A percentile compares a stretch with the other conserved stretches of the same genome.
Conservation (phyloP, 495 filamentous ascomycete species). For the Penicillium diatomitis region DNA sequence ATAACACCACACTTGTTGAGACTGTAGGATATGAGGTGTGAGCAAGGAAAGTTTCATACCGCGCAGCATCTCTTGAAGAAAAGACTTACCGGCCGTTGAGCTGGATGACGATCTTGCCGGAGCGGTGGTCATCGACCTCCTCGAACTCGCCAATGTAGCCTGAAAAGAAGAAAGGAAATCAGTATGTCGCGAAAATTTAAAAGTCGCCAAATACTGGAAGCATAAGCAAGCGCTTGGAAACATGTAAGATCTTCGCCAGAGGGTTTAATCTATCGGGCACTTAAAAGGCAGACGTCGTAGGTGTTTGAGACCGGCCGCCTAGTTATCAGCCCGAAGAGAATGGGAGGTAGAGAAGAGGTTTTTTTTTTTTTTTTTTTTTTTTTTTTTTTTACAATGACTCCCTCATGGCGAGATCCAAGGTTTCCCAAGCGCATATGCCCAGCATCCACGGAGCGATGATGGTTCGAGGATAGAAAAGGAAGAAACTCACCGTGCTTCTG, state of each 20-base stretch:
- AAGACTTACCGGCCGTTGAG: slow-evolving; percentile 62
- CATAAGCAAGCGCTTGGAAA: slow-evolving; percentile 48
- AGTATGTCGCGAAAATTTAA: slow-evolving; percentile 88
- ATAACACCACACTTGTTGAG: slow-evolving; percentile 99
- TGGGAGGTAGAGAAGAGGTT: slow-evolving; percentile 3
- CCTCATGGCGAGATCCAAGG: neutral
- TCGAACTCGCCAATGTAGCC: slow-evolving; percentile 99
- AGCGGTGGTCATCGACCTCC: slow-evolving; percentile 98
- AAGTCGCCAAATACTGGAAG: slow-evolving; percentile 65
- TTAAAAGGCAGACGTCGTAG: slow-evolving; percentile 98
- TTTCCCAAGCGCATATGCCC: neutral
- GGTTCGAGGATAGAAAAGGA: neutral
- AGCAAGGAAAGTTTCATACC: neutral
- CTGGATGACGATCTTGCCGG: slow-evolving; percentile 96
- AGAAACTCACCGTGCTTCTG: slow-evolving; percentile 87
- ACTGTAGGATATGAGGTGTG: slow-evolving; percentile 21
- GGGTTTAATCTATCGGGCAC: slow-evolving; percentile 79
- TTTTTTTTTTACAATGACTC: too few relatives aligned
- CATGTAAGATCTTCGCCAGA: slow-evolving; percentile 86
- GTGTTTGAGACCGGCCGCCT: slow-evolving; percentile 73
- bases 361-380: too few relatives aligned
- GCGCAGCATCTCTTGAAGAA: too few relatives aligned
- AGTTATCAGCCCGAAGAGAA: slow-evolving; percentile 94
- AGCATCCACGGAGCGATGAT: neutral
- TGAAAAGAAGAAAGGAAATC: slow-evolving; percentile 38